Base-by-base conservation (phyloP, 169 alveolate species). In the Cryptosporidium muris region DNA sequence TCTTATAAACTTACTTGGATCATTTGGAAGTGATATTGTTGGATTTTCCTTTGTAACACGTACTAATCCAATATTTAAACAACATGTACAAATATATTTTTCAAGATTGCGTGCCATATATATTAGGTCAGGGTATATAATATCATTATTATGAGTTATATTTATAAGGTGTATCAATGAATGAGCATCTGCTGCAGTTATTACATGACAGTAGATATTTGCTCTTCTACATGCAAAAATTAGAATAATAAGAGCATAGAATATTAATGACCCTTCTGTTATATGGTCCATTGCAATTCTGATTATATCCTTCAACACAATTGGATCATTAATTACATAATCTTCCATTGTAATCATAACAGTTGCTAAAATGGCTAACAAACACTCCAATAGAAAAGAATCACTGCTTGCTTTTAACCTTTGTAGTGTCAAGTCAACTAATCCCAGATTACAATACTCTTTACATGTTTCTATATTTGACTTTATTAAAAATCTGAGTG, bases 401-500 rank as follows among this genome's bases (percentile, higher is more conserved):
- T 74, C 85, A 36, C 36, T 54, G 40, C 52, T 36, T 43, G 54
- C 60, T 34, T 43, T 68, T 74, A 74, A 58, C 68, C 60, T 74
- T 74, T 54, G 9, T 45, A 58, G 42, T 12, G 66, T 40, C 40
- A 74, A 58, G 16, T 74, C 67, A 58, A 74, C 45, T 54, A 74
- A 42, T 74, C 85, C 85, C 66, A 74, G 6, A 9, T 43, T 47
- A 37, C 54, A 56, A 58, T 58, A 74, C 62, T 74, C 85, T 14
- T 53, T 60, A 43, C 85, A 74, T 47, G 68, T 63, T 1, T 45
- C 45, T 74, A 43, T 45, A 58, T 48, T 74, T 60, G 85, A 58
- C 43, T 68, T 49, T 45, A 74, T 53, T 16, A 74, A 54, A 74
- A 74, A 74, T 49, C 74, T 74, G 38, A 74, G 60, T 58, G 85